A percentile compares a stretch with the other conserved stretches of the same genome.
Conservation (phyloP, 805 yeast species). For the Blastobotrys americana region DNA sequence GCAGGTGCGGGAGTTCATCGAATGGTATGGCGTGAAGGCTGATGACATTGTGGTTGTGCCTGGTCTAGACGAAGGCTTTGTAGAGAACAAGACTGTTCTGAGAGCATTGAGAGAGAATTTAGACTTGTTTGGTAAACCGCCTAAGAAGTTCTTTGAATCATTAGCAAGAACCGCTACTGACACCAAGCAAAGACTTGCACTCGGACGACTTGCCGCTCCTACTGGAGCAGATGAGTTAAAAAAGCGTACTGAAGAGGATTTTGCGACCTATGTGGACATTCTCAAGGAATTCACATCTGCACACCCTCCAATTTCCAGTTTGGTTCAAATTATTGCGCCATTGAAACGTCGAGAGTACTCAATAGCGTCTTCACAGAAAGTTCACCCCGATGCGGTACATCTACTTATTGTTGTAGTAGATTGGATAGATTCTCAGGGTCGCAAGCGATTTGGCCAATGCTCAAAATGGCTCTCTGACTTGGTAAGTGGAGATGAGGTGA, state of each 20-base stretch:
- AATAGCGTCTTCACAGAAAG: conserved; percentile 90
- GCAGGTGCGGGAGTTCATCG: conserved; percentile 61
- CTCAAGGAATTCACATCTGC: conserved; percentile 74
- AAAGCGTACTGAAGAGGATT: conserved; percentile 76
- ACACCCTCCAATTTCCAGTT: conserved; percentile 63
- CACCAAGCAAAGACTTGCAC: conserved; percentile 52
- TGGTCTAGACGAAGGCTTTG: conserved; percentile 40
- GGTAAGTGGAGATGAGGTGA: conserved; percentile 72
- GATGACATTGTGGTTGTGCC: conserved; percentile 64
- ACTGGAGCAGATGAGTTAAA: conserved; percentile 84
- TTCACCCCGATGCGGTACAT: conserved; percentile 88
- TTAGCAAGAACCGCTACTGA: conserved; percentile 68
- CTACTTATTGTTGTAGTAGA: conserved; percentile 91
- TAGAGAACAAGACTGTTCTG: conserved; percentile 73
- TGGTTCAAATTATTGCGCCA: conserved; percentile 70
- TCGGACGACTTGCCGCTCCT: conserved; percentile 60
- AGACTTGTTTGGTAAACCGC: conserved; percentile 91
- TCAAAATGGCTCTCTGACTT: conserved; percentile 83
- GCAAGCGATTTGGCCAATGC: conserved; percentile 88
- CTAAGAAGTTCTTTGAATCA: conserved; percentile 85
- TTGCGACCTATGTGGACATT: conserved; percentile 72
- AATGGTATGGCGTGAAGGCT: conserved; percentile 63
- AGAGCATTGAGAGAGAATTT: conserved; percentile 74
- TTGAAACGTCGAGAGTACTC: conserved; percentile 96
- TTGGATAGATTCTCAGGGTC: conserved; percentile 82